Evolutionary conservation across 2,329 filamentous ascomycete species (phyloP).

Genomic region (Elsinoe ampelina): DNA sequence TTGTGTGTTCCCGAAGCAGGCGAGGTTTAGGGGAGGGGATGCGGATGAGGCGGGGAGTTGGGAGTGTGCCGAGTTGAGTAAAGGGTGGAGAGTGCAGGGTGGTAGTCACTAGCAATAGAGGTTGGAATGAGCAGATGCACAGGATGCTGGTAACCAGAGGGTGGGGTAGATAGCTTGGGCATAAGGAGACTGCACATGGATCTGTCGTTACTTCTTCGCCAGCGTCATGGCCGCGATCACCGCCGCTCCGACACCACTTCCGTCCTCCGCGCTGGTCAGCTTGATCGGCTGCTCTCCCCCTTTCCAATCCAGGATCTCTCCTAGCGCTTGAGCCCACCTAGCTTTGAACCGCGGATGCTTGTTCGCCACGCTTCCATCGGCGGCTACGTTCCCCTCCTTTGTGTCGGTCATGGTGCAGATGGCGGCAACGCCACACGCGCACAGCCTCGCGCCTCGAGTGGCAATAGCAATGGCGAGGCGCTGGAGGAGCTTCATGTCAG

Average conservation of each 20-base stretch:
- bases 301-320: slow-evolving; percentile 31
- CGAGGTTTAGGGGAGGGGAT: slow-evolving; percentile 24
- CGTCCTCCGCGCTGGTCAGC: slow-evolving; percentile 34
- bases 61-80: slow-evolving; percentile 19
- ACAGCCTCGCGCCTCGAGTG: slow-evolving; percentile 28
- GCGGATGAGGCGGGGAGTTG: slow-evolving; percentile 24
- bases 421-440: slow-evolving; percentile 31
- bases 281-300: slow-evolving; percentile 27
- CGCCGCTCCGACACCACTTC: slow-evolving; percentile 33
- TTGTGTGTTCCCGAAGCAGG: slow-evolving; percentile 27
- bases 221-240: slow-evolving; percentile 27
- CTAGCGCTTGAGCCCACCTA: slow-evolving; percentile 32
- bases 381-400: slow-evolving; percentile 28
- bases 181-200: neutral
- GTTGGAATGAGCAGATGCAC: neutral
- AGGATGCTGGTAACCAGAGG: neutral
- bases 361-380: slow-evolving; percentile 32
- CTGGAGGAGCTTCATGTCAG: slow-evolving; percentile 24
- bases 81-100: neutral
- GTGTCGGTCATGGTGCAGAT: slow-evolving; percentile 29
- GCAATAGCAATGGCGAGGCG: slow-evolving; percentile 27
- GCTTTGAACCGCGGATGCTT: slow-evolving; percentile 35
- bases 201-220: slow-evolving; percentile 18
- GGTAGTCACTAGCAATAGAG: neutral
- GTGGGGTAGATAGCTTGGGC: neutral